Evolutionary conservation across 257 asterid species (phyloP), one percentile per base, ranked within the genome.

Genomic region (Solanum paucissectum): DNA sequence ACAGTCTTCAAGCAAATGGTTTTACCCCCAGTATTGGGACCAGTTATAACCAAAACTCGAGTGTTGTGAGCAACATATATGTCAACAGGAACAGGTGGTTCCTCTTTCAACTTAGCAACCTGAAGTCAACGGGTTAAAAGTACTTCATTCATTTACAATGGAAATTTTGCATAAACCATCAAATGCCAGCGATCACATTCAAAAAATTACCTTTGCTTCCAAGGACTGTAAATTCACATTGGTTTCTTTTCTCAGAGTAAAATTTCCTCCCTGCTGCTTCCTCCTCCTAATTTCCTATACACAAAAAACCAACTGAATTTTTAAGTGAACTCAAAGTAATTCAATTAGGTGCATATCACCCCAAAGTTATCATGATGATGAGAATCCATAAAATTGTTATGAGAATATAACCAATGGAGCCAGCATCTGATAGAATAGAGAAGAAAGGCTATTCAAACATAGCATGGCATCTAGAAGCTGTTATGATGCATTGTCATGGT

Each of bases 11-110:
- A 93, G 89, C 95, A 93, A 90, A 97, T 95, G 91, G 99, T 97
- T 93, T 97, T 97, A 88, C 99, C 99, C 74, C 99, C 99, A 60
- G 99, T 97, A 89, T 97, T 97, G 37, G 99, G 99, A 87, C 99
- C 99, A 37, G 99, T 95, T 90, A 97, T 93, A 38, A 96, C 94
- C 72, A 96, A 86, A 84, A 96, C 99, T 88, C 94, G 93, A 74
- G 95, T 93, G 89, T 90, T 92, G 86, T 89, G 89, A 40, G 91
- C 90, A 85, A 96, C 91, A 89, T 88, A 92, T 89, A 97, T 92
- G 92, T 97, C 95, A 84, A 94, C 92, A 87, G 99, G 99, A 90
- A 95, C 92, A 18, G 99, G 99, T 34, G 91, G 93, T 86, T 93
- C 91, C 90, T 94, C 90, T 87, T 94, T 94, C 91, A 95, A 83